Percentiles rank a stretch among this genome's conserved stretches.
Evolutionary conservation across 75 land plant genomes (phyloP).

Genomic region (Picea sitchensis): DNA sequence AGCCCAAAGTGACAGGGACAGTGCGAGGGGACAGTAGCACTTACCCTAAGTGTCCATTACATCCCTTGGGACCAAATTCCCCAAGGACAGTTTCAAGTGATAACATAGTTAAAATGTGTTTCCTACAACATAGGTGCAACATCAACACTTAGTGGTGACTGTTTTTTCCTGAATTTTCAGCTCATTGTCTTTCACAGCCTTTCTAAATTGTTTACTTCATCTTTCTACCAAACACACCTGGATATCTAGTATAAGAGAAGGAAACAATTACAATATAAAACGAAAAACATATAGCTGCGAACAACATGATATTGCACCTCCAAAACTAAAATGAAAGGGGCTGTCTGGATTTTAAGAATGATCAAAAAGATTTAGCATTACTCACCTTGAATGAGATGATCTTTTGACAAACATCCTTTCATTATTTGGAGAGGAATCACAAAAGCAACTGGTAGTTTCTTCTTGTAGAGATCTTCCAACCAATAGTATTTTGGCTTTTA

Average conservation of each 20-base stretch:
- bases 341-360: neutral
- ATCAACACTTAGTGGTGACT: neutral
- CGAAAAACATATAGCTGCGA: neutral
- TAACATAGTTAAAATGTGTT: too few relatives aligned
- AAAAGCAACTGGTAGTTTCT: slow-evolving; percentile 12
- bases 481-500: slow-evolving; percentile 7
- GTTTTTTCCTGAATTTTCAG: neutral
- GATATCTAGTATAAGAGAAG: neutral
- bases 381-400: slow-evolving; percentile 48
- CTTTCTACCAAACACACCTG: neutral
- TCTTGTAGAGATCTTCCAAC: slow-evolving; percentile 9
- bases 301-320: neutral
- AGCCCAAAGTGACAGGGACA: too few relatives aligned
- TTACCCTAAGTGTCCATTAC: too few relatives aligned
- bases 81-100: too few relatives aligned
- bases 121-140: too few relatives aligned
- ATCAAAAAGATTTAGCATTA: neutral
- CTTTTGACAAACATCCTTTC: slow-evolving; percentile 34
- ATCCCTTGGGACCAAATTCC: too few relatives aligned
- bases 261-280: neutral
- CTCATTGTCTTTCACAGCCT: neutral
- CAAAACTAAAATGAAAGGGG: neutral
- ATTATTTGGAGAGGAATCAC: slow-evolving; percentile 38
- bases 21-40: too few relatives aligned
- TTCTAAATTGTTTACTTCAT: neutral